Conservation (phyloP, 768 basidiomycete species). For the Suillus tomentosus region DNA sequence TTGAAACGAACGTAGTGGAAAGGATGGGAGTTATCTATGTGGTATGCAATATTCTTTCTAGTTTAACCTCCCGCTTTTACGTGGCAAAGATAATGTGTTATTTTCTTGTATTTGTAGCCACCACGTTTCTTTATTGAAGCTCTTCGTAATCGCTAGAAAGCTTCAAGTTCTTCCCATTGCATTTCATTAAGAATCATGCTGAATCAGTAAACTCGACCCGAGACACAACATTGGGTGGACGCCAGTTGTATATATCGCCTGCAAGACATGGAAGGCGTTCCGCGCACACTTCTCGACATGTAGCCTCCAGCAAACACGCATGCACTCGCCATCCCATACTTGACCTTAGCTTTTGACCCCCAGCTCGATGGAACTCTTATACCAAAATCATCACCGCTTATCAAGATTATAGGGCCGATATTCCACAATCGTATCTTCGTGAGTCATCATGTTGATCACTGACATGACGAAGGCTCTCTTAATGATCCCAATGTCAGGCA, state of each 20-base stretch:
- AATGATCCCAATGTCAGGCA: neutral
- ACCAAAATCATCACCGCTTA: slow-evolving; percentile 60
- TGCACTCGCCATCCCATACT: slow-evolving; percentile 34
- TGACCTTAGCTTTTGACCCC: slow-evolving; percentile 28
- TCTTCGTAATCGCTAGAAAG: neutral
- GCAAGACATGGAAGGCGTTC: neutral
- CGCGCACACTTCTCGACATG: neutral
- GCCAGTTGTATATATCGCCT: neutral
- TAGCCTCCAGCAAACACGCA: slow-evolving; percentile 32
- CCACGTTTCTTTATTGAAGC: neutral
- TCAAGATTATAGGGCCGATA: slow-evolving; percentile 57
- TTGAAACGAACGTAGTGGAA: neutral
- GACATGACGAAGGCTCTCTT: neutral
- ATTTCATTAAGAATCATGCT: neutral
- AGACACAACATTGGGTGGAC: neutral
- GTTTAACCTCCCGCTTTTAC: neutral
- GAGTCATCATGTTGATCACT: slow-evolving; percentile 35
- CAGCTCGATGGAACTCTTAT: slow-evolving; percentile 41
- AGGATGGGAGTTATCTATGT: neutral
- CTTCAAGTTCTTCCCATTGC: too few species aligned
- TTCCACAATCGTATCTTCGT: slow-evolving; percentile 81
- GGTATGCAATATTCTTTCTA: neutral
- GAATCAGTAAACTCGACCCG: neutral
- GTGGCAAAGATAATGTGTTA: too few species aligned
- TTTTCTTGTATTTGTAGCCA: neutral